Percentiles rank a stretch among this genome's conserved stretches.
Evolutionary conservation across 2,329 filamentous ascomycete genomes (phyloP).

Genomic region (Mycogone perniciosa): DNA sequence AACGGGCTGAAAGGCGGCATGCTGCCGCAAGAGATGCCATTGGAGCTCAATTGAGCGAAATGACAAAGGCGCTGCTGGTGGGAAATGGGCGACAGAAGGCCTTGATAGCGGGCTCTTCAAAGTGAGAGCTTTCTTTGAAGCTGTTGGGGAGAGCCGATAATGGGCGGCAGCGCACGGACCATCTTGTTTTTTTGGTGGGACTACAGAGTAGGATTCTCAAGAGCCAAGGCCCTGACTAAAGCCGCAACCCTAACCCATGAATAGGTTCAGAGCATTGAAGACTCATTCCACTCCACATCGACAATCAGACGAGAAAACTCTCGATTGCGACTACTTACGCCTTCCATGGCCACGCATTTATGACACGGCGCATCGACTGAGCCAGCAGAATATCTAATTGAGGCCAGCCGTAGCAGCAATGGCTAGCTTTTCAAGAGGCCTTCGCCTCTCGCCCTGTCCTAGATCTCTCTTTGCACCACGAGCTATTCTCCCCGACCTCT

Average conservation of each 20-base stretch:
- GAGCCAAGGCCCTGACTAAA: neutral
- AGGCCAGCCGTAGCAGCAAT: conserved; percentile 16
- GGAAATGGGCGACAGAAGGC: conserved; percentile 14
- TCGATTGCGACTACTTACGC: neutral
- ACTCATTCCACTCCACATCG: too few relatives aligned
- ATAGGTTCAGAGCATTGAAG: too few relatives aligned
- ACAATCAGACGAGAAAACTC: too few relatives aligned
- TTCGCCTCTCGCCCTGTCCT: conserved; percentile 23
- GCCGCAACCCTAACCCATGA: too few relatives aligned
- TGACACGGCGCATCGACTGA: neutral
- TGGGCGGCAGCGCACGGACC: conserved; percentile 22
- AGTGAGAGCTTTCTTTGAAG: conserved; percentile 24
- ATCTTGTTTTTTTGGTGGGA: conserved; percentile 25
- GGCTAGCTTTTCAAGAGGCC: conserved; percentile 27
- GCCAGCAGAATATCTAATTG: too few relatives aligned
- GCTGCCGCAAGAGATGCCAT: conserved; percentile 64
- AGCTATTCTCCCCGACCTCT: conserved; percentile 17
- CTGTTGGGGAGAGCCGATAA: conserved; percentile 29
- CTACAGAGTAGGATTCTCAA: conserved; percentile 1
- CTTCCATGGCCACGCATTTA: conserved; percentile 3
- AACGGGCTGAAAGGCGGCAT: conserved; percentile 57
- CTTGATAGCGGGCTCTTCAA: conserved; percentile 11
- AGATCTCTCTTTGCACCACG: conserved; percentile 18
- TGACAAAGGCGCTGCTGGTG: conserved; percentile 19
- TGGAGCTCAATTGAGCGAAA: conserved; percentile 22